Conservation (phyloP, 2,329 filamentous ascomycete species). For the Cordyceps cicadae region DNA sequence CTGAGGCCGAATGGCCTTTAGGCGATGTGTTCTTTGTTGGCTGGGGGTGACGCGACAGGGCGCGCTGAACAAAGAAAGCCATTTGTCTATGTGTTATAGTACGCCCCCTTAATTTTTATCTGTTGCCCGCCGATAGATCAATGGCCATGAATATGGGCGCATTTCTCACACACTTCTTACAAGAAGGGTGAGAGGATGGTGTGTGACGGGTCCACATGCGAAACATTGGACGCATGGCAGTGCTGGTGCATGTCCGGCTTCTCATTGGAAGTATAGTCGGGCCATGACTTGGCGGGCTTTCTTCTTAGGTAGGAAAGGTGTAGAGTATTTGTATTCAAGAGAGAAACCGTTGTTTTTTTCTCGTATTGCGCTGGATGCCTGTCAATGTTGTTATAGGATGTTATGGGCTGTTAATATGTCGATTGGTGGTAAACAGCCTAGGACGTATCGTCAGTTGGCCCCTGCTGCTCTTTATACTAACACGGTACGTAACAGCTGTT, state of each 20-base stretch:
- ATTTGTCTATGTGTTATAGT: too few species aligned
- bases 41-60: neutral
- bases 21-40: neutral
- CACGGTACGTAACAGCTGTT: neutral
- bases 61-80: neutral
- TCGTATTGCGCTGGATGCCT: neutral
- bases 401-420: neutral
- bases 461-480: too few species aligned
- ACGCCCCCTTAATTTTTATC: neutral
- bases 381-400: neutral
- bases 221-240: constrained; percentile 4
- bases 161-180: constrained; percentile 12
- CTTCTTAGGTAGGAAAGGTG: neutral
- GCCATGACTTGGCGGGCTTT: neutral
- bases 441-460: neutral
- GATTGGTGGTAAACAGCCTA: neutral
- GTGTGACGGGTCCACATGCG: constrained; percentile 4
- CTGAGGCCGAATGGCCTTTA: neutral
- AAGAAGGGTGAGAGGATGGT: constrained; percentile 4
- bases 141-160: neutral
- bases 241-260: neutral
- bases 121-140: neutral
- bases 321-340: neutral
- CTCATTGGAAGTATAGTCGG: neutral
- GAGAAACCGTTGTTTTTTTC: neutral